These are phyloP conservation scores for Phaseolus coccineus DNA, from an alignment of 331 rosid species.

Conservation along the genomic window DNA sequence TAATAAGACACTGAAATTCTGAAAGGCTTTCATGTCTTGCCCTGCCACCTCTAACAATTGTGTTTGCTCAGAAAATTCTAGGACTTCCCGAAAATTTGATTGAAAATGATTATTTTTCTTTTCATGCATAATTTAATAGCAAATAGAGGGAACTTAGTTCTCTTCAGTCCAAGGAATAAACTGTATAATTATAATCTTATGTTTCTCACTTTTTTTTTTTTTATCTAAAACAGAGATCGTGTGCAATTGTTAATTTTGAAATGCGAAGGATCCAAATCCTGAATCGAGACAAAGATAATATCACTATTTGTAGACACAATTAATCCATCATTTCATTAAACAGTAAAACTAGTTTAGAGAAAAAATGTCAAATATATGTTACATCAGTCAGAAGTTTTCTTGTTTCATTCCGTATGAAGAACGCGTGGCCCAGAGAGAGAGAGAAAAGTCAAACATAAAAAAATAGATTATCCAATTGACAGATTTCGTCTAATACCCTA, in stretches of 20 bases:
- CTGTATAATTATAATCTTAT: no score
- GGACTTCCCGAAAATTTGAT: not conserved
- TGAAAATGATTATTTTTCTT: not conserved
- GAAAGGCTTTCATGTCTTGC: not conserved
- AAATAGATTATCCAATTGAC: not conserved
- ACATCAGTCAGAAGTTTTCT: not conserved
- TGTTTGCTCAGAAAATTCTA: not conserved
- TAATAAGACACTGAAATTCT: not conserved
- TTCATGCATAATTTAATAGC: not conserved
- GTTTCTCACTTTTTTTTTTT: no score
- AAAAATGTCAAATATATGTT: not conserved
- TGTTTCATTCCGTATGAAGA: not conserved
- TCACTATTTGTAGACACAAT: not conserved
- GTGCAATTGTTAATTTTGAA: no score
- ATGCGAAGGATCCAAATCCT: not conserved
- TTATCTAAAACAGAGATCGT: no score
- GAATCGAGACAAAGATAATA: not conserved
- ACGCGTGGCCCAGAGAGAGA: not conserved
- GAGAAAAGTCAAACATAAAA: not conserved
- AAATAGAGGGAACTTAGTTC: not conserved
- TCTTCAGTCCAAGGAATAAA: no score
- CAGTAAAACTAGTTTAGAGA: not conserved
- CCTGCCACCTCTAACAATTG: not conserved
- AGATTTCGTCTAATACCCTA: no score
- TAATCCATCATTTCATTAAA: not conserved